phyloP scores from a whole-genome alignment of 225 moss, liverwort and hornwort genomes.

The Straminergon stramineum region DNA sequence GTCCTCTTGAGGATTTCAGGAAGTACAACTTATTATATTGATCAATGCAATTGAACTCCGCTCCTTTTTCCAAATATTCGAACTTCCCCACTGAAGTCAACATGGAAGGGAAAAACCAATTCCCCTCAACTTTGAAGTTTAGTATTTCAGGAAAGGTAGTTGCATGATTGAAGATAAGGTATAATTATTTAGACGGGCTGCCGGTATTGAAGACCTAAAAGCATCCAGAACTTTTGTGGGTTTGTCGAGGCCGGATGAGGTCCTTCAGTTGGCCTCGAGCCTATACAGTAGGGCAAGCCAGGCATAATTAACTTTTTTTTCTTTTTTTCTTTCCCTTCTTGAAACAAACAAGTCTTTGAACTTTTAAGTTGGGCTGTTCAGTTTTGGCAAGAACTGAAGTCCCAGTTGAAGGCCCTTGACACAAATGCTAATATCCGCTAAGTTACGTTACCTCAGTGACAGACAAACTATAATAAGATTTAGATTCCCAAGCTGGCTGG shows the following conservation, averaged over 20 bases:
- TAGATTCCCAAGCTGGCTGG: neutral
- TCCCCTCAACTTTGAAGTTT: neutral
- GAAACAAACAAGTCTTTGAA: too few species aligned
- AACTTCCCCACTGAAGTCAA: neutral
- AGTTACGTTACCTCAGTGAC: neutral
- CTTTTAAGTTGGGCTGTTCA: too few species aligned
- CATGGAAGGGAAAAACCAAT: neutral
- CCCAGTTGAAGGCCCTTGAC: neutral
- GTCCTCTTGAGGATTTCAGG: too few species aligned
- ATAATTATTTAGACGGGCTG: neutral
- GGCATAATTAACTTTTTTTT: too few species aligned
- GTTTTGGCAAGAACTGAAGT: neutral
- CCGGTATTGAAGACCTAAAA: neutral
- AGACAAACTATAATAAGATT: neutral
- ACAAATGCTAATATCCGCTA: neutral
- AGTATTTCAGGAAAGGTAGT: neutral
- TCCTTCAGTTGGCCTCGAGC: neutral
- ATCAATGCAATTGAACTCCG: neutral
- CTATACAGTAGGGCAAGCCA: too few species aligned
- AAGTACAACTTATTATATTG: too few species aligned
- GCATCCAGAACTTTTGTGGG: neutral
- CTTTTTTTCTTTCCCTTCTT: too few species aligned
- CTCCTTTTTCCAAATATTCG: neutral
- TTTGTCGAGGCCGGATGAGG: neutral
- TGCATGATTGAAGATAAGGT: neutral